Conservation (phyloP, 1,284 basidiomycete genomes). For the Crucibulum cyathiforme region DNA sequence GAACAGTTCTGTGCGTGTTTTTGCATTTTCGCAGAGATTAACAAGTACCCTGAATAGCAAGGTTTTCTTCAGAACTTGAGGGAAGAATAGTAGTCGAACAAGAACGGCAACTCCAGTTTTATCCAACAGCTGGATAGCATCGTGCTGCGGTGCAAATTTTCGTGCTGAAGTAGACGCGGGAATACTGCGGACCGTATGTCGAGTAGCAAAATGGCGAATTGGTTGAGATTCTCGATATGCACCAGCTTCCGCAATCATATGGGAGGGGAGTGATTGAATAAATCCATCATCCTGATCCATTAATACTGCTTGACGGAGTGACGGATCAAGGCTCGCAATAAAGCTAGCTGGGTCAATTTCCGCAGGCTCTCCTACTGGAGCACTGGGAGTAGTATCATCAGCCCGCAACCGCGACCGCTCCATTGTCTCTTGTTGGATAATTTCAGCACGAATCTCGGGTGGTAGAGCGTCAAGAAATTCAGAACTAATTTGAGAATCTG, state of each 20-base stretch:
- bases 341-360: conserved; percentile 89
- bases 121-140: conserved; percentile 95
- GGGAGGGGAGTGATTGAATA: conserved; percentile 78
- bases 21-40: conserved; percentile 95
- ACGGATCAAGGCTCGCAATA: conserved; percentile 86
- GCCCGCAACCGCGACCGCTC: conserved; percentile 74
- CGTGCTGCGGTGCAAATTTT: conserved; percentile 67
- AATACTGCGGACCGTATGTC: conserved; percentile 40
- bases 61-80: conserved; percentile 87
- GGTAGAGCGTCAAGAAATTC: conserved; percentile 98
- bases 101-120: conserved; percentile 90
- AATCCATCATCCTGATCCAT: conserved; percentile 87
- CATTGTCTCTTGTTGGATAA: conserved; percentile 91
- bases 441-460: conserved; percentile 95
- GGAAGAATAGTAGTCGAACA: conserved; percentile 95
- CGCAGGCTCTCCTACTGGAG: conserved; percentile 54
- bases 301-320: conserved; percentile 84
- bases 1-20: conserved; percentile 91
- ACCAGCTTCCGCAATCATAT: conserved; percentile 84
- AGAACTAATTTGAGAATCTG: conserved; percentile 87
- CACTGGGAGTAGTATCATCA: conserved; percentile 48
- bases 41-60: conserved; percentile 90
- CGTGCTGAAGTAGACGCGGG: conserved; percentile 45
- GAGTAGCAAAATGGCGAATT: conserved; percentile 44
- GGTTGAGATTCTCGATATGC: conserved; percentile 61